Conservation (phyloP, 345 rosid species). For the Syzygium aqueum region DNA sequence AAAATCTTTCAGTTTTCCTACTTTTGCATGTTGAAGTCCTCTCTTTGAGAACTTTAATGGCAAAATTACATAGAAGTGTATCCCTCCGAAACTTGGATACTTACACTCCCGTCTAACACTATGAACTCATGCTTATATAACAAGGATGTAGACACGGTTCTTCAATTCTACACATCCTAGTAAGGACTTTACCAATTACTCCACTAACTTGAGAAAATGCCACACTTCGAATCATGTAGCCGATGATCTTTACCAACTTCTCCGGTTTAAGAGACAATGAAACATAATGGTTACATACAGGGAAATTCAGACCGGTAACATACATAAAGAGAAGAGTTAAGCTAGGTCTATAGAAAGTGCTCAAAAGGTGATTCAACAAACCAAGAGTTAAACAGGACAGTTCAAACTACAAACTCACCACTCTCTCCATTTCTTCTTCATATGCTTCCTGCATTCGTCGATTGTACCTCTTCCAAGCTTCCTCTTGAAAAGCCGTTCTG, state of each 20-base stretch:
- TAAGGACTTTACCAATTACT: background rate
- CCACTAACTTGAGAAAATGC: background rate
- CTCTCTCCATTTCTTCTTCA: conserved; percentile 97
- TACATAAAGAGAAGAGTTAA: background rate
- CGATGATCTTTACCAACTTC: background rate
- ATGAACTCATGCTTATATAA: no score
- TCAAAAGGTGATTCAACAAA: background rate
- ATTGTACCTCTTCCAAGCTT: conserved; percentile 79
- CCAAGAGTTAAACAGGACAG: background rate
- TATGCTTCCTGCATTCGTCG: conserved; percentile 91
- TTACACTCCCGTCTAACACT: background rate
- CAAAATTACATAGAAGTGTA: background rate
- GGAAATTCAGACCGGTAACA: background rate
- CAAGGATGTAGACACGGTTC: no score
- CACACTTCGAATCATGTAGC: background rate
- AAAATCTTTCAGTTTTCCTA: background rate
- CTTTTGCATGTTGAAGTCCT: background rate
- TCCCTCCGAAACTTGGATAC: background rate
- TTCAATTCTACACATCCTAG: background rate
- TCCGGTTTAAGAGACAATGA: background rate
- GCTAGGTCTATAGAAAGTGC: background rate
- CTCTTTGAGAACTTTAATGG: background rate
- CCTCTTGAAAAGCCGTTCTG: conserved; percentile 71
- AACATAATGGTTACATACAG: background rate
- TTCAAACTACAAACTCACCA: conserved; percentile 41